Percentiles rank a stretch among this genome's conserved stretches.
phyloP scores from a whole-genome alignment of 345 rosid genomes.

The Eutrema yunnanense region DNA sequence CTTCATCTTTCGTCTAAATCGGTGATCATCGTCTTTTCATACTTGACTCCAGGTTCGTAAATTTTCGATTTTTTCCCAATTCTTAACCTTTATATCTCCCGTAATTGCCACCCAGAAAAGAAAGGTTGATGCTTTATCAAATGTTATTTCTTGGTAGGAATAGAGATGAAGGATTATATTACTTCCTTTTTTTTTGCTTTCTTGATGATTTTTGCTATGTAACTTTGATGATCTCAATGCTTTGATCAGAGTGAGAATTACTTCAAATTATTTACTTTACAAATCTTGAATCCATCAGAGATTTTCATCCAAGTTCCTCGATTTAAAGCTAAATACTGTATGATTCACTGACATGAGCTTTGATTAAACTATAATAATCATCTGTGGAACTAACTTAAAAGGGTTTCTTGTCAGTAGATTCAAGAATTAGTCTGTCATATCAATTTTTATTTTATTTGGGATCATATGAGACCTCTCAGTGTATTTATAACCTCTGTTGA shows the following conservation, averaged over 20 bases:
- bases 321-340: neutral
- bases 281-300: neutral
- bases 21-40: neutral
- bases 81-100: neutral
- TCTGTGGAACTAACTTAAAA: neutral
- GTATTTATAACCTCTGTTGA: neutral
- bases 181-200: neutral
- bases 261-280: neutral
- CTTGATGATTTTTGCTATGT: neutral
- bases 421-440: neutral
- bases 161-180: neutral
- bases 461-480: neutral
- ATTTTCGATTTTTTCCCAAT: neutral
- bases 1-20: neutral
- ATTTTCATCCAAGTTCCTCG: neutral
- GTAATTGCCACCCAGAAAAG: neutral
- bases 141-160: neutral
- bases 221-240: neutral
- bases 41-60: constrained; percentile 8
- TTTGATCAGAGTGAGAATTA: neutral
- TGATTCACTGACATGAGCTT: neutral
- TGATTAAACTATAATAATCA: neutral
- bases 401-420: neutral
- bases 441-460: neutral
- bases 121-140: neutral